A percentile compares a stretch with the other conserved stretches of the same genome.
Conservation (phyloP, 2,329 filamentous ascomycete species). For the Bipolaris cookei region DNA sequence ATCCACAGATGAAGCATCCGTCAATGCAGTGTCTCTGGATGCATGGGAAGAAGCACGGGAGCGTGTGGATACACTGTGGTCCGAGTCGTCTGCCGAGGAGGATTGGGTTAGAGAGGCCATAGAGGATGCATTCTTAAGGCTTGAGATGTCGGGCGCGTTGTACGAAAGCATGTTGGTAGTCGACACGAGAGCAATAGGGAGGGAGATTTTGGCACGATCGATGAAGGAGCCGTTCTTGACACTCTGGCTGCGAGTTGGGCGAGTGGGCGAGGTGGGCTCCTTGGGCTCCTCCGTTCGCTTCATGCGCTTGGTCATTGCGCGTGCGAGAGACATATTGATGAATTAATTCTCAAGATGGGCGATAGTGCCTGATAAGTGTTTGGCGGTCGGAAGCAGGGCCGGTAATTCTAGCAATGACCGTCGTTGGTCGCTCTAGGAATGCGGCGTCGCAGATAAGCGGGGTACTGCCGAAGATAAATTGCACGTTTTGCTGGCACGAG, state of each 20-base stretch:
- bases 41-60: conserved; percentile 53
- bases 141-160: conserved; percentile 82
- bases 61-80: conserved; percentile 60
- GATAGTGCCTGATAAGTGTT: conserved; percentile 33
- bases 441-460: conserved; percentile 39
- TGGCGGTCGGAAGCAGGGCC: conserved; percentile 38
- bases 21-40: conserved; percentile 69
- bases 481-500: conserved; percentile 30
- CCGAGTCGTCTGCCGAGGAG: conserved; percentile 72
- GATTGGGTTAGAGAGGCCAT: conserved; percentile 64
- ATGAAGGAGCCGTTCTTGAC: conserved; percentile 56
- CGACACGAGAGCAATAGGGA: conserved; percentile 83
- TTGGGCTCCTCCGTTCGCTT: conserved; percentile 58
- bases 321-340: conserved; percentile 64
- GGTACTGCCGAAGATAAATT: conserved; percentile 48
- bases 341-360: conserved; percentile 39
- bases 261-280: conserved; percentile 40
- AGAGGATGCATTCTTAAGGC: conserved; percentile 48
- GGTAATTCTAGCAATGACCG: conserved; percentile 35
- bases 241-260: conserved; percentile 52
- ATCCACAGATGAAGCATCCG: conserved; percentile 65
- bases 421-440: conserved; percentile 36
- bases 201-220: conserved; percentile 79
- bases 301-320: conserved; percentile 73
- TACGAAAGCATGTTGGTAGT: conserved; percentile 97